Evolutionary conservation across 1,139 yeast genomes (phyloP), one percentile per base, ranked within the genome.

Genomic region (Kodamaea fungicola): DNA sequence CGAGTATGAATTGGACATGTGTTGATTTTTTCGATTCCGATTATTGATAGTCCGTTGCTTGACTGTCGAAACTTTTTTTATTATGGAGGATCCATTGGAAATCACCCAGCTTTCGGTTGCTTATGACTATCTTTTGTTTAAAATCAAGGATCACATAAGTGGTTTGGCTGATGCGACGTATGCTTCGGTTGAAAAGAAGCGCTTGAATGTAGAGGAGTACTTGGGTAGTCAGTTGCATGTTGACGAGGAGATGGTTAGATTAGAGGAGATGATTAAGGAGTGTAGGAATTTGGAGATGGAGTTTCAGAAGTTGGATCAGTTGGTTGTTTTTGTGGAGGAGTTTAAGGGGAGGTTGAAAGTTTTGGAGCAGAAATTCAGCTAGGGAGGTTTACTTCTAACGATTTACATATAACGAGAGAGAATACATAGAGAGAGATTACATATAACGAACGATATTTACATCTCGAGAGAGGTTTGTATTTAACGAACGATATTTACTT

Each of bases 301-400:
- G 45, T 80, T 85, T 43, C 67, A 76, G 53, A 84, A 83, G 58
- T 54, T 87, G 39, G 81, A 82, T 42, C 95, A 85, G 51, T 66
- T 87, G 34, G 68, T 66, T 28, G 48, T 59, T 37, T 80, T 83
- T 47, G 61, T 68, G 9, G 55, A 53, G 6, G 74, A 64, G 29
- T 71, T 71, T 44, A 61, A 62, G 42, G 36, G 35, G 12, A 43
- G 76, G 33, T 40, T 70, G 30, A 47, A 31, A 10, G 33, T 30
- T 3, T 41, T 67, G 34, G 73, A 67, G 42, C 29, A 32, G 16
- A 59, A 12, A 12, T 10, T 27, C 12, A n/a, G n/a, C n/a, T n/a
- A n/a, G n/a, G n/a, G n/a, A n/a, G n/a, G n/a, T n/a, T n/a, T n/a
- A n/a, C n/a, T n/a, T n/a, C n/a, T n/a, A n/a, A n/a, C n/a, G n/a